phyloP scores from a whole-genome alignment of 306 rosid genomes.

The Chamaecrista fasciculata region DNA sequence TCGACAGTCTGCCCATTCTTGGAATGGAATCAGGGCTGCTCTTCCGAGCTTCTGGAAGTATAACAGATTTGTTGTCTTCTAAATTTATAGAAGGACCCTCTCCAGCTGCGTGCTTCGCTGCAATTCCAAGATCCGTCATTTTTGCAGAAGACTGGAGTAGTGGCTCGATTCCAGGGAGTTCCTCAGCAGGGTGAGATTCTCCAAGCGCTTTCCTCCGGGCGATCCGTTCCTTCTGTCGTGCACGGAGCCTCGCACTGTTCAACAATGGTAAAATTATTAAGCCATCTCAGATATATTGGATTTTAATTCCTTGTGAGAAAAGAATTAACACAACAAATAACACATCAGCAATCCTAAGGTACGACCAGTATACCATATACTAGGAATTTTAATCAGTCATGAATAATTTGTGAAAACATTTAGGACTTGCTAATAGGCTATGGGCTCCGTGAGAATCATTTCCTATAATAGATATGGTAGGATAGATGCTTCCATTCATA shows the following conservation, averaged over 20 bases:
- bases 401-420: conserved; percentile 13
- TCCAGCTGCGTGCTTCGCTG: conserved; percentile 41
- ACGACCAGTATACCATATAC: not conserved
- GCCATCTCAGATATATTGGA: not conserved
- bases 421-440: conserved; percentile 19
- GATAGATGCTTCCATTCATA: not conserved
- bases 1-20: conserved; percentile 53
- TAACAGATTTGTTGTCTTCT: conserved; percentile 51
- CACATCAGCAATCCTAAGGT: not conserved
- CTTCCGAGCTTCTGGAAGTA: conserved; percentile 49
- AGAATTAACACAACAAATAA: conserved; percentile 11
- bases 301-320: not conserved
- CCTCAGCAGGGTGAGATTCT: conserved; percentile 50
- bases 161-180: conserved; percentile 43
- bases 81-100: conserved; percentile 59
- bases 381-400: conserved; percentile 1
- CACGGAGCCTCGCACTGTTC: conserved; percentile 89
- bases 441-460: conserved; percentile 2
- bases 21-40: conserved; percentile 48
- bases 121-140: conserved; percentile 51
- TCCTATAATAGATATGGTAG: conserved; percentile 1
- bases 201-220: conserved; percentile 57
- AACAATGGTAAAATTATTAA: conserved; percentile 34
- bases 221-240: conserved; percentile 84
- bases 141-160: conserved; percentile 38